Base-by-base conservation (phyloP, 495 filamentous ascomycete genomes). In the Penicillium goetzii region DNA sequence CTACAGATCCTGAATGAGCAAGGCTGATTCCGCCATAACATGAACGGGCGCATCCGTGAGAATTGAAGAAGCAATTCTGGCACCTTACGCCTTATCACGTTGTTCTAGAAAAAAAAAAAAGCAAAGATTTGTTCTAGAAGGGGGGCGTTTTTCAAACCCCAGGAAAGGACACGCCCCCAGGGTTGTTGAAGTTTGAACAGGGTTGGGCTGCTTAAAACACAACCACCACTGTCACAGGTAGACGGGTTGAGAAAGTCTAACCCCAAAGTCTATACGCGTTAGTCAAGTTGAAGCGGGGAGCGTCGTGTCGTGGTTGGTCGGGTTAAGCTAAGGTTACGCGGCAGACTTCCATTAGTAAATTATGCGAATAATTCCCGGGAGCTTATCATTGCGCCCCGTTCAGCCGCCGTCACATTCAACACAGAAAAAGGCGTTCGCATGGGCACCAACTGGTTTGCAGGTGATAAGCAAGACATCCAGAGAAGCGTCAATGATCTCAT, bases 221-320 rank as follows among this genome's bases (percentile, higher is more conserved):
- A 10, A 14, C 34, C 34, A 36, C 34, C 36, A 40, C 36, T 23
- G 6, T 45, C 9, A 23, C 19, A 47, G 41, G n/a, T 23, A 21
- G 19, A 45, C n/a, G 41, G 41, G 41, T 21, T 21, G 43, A 47
- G 43, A 25, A 47, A 47, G 43, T 47, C 43, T 23, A 47, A 45
- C 19, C 43, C 9, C 43, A 23, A 47, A 47, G 43, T 47, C 19
- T 47, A 47, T 47, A 21, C 43, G 3, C 1, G 2, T 47, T 47
- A 47, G 43, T 47, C 43, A 47, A 47, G 43, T 47, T 47, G 19
- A 47, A 47, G 43, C 43, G 43, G 43, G 19, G 43, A 47, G 43
- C 2, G 1, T 0, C 19, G 19, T 0, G 43, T 12, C 2, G 43
- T 25, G 43, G 21, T 47, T 47, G 43, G 43, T 25, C 4, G 43